These are phyloP conservation scores for Trichomonascaceae sp. DNA, from an alignment of 1,139 yeast species.

Conservation along the genomic window DNA sequence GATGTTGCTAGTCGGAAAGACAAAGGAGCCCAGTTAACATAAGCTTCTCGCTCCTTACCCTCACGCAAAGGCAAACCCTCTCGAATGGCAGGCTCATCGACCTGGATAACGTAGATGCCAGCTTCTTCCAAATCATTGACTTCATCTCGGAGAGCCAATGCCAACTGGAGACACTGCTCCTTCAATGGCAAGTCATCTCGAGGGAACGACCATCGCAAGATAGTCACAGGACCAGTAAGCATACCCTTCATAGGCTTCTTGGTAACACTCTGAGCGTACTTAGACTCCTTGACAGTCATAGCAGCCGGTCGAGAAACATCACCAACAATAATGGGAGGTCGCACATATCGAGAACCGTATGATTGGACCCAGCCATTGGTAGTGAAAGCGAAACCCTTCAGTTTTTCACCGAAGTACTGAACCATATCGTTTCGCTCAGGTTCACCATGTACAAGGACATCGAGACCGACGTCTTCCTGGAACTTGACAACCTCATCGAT, in stretches of 20 bases:
- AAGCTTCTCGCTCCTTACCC: slow-evolving; percentile 93
- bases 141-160: slow-evolving; percentile 97
- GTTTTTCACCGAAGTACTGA: slow-evolving; percentile 98
- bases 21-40: slow-evolving; percentile 98
- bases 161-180: slow-evolving; percentile 94
- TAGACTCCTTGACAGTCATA: slow-evolving; percentile 98
- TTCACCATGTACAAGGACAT: slow-evolving; percentile 98
- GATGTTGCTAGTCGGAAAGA: slow-evolving; percentile 99
- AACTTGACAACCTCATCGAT: slow-evolving; percentile 91
- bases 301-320: slow-evolving; percentile 98
- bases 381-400: slow-evolving; percentile 97
- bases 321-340: slow-evolving; percentile 99
- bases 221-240: slow-evolving; percentile 99
- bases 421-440: slow-evolving; percentile 99
- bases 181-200: slow-evolving; percentile 95
- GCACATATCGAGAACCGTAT: slow-evolving; percentile 98
- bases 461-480: slow-evolving; percentile 98
- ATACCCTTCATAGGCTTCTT: slow-evolving; percentile 98
- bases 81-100: slow-evolving; percentile 99
- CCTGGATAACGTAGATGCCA: slow-evolving; percentile 96
- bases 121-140: slow-evolving; percentile 97
- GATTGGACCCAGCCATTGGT: slow-evolving; percentile 99
- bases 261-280: slow-evolving; percentile 96
- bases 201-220: slow-evolving; percentile 99
- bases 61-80: slow-evolving; percentile 99